Evolutionary conservation across 441 rosid genomes (phyloP).

Genomic region (Manihot esculenta): DNA sequence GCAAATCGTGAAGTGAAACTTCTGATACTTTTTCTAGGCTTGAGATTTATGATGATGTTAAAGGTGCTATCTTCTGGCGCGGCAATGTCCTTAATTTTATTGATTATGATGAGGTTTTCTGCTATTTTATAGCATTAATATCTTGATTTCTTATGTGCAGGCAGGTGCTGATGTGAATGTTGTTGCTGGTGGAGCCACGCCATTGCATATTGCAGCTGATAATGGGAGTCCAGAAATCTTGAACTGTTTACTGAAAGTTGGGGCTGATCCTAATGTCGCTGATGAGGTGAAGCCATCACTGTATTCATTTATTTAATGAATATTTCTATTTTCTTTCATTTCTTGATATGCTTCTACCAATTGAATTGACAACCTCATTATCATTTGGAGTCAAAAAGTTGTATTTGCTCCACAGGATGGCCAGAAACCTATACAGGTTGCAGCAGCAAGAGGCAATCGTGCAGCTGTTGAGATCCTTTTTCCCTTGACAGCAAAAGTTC

Average conservation of each 20-base stretch:
- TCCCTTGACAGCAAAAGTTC: slow-evolving; percentile 56
- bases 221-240: slow-evolving; percentile 61
- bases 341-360: not conserved
- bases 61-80: not conserved
- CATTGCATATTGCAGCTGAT: slow-evolving; percentile 90
- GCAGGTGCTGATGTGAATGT: slow-evolving; percentile 80
- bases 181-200: slow-evolving; percentile 86
- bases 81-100: not conserved
- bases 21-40: not conserved
- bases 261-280: slow-evolving; percentile 71
- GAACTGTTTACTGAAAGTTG: slow-evolving; percentile 69
- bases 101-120: not conserved
- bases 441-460: slow-evolving; percentile 70
- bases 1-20: not conserved
- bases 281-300: slow-evolving; percentile 57
- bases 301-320: slow-evolving; percentile 15
- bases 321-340: not conserved
- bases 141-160: slow-evolving; percentile 34
- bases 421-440: slow-evolving; percentile 77
- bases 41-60: not conserved
- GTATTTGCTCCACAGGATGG: slow-evolving; percentile 56
- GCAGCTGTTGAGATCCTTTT: slow-evolving; percentile 73
- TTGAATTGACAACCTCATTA: not conserved
- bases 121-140: not conserved
- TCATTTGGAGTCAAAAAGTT: not conserved